Evolutionary conservation across 345 rosid genomes (phyloP).

Genomic region (Eucalyptus victrix): DNA sequence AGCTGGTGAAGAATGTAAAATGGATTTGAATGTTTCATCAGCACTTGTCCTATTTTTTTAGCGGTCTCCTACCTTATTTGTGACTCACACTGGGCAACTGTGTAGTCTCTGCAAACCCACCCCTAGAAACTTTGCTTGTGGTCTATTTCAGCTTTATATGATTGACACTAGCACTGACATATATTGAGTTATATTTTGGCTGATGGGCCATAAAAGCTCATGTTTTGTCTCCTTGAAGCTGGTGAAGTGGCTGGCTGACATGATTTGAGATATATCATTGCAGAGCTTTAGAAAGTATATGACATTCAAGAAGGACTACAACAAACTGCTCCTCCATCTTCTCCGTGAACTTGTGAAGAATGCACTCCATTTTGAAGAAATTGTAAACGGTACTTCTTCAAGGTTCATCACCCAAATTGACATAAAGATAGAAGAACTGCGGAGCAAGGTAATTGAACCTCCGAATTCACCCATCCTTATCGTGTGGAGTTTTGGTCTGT

Average conservation of each 20-base stretch:
- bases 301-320: slow-evolving; percentile 83
- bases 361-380: slow-evolving; percentile 78
- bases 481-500: neutral
- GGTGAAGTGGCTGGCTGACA: neutral
- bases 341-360: slow-evolving; percentile 75
- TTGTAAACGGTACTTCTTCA: slow-evolving; percentile 59
- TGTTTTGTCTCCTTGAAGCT: neutral
- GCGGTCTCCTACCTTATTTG: neutral
- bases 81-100: neutral
- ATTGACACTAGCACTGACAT: neutral
- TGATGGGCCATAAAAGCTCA: neutral
- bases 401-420: slow-evolving; percentile 37
- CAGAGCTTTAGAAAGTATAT: slow-evolving; percentile 94
- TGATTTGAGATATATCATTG: neutral
- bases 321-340: slow-evolving; percentile 68
- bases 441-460: slow-evolving; percentile 39
- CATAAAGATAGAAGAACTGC: slow-evolving; percentile 69
- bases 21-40: neutral
- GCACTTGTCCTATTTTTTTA: neutral
- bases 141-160: neutral
- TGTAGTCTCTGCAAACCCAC: neutral
- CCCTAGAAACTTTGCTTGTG: neutral
- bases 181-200: neutral
- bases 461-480: neutral
- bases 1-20: neutral